These are phyloP conservation scores for Cladophialophora immunda DNA, from an alignment of 2,329 filamentous ascomycete genomes.

Conservation along the genomic window DNA sequence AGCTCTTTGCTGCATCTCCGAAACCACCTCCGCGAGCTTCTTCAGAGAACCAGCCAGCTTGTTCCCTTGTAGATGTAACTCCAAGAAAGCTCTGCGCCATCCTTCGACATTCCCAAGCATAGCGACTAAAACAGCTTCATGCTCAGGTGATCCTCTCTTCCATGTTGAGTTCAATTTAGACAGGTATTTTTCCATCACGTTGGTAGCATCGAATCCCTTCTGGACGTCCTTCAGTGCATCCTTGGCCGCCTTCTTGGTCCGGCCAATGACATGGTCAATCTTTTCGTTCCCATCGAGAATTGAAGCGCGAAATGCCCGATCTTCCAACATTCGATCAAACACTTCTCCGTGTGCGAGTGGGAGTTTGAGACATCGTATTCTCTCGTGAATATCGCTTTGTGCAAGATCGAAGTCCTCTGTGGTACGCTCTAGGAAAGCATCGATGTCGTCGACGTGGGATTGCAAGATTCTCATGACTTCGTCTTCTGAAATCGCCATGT, in stretches of 20 bases:
- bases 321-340: constrained; percentile 88
- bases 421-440: constrained; percentile 86
- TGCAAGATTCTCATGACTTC: constrained; percentile 91
- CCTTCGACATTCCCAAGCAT: constrained; percentile 94
- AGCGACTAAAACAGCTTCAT: constrained; percentile 79
- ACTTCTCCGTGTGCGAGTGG: constrained; percentile 83
- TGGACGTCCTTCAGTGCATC: constrained; percentile 81
- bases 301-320: constrained; percentile 80
- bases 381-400: constrained; percentile 78
- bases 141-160: constrained; percentile 66
- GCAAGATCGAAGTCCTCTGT: constrained; percentile 85
- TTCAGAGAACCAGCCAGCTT: constrained; percentile 74
- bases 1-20: constrained; percentile 85
- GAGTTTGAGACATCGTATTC: constrained; percentile 80
- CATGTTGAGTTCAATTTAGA: constrained; percentile 69
- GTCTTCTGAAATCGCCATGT: constrained; percentile 84
- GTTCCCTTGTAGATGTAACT: constrained; percentile 76
- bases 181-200: constrained; percentile 80
- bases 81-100: constrained; percentile 82
- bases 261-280: constrained; percentile 86
- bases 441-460: constrained; percentile 90
- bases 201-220: constrained; percentile 78
- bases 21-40: constrained; percentile 77
- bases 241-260: constrained; percentile 78
- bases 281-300: constrained; percentile 88